Base-by-base conservation (phyloP, 2,329 filamentous ascomycete species). In the Cryphonectria nitschkei region DNA sequence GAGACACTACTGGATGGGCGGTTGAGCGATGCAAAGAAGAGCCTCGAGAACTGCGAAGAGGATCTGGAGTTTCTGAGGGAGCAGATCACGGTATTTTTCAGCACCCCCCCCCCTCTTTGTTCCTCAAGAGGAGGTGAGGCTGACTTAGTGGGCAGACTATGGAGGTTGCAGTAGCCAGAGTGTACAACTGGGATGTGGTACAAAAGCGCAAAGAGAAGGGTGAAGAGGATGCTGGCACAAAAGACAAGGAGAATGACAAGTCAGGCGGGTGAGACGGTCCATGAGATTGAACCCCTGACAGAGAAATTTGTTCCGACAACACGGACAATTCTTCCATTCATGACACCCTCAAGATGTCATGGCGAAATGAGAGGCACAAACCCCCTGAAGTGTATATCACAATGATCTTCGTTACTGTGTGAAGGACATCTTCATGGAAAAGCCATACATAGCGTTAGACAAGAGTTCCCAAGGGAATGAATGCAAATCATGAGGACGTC, bases 101-200 rank as follows among this genome's bases (percentile, higher is more conserved):
- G 34, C 9, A 29, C n/a, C 11, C 13, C 22, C 3, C 22, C 8
- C 46, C n/a, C 46, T 4, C 39, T 13, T 3, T 43, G 3, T 43
- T 11, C 37, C 37, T 58, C 34, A 65, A 65, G 50, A 60, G 29
- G 9, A 56, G 34, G 46, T 16, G 16, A 14, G 43, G 52, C 72
- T 73, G 39, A 73, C 68, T 22, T 22, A 39, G 3, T 6, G 22
- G 4, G 70, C 75, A 97, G 93, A 98, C 95, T 0, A 91, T 99
- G 85, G 96, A 99, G 82, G 96, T 99, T 46, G 96, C 96, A 4
- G 94, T 95, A 56, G 96, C 96, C 32, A 88, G 96, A 74, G 95
- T 99, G n/a, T 98, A 99, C 82, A 99, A 99, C 82, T 98, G 96
- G 95, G 96, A 99, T 78, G 94, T 99, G 5, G 93, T 95, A 60